phyloP scores from a whole-genome alignment of 148 eudicot species.

The Diospyros kaki region DNA sequence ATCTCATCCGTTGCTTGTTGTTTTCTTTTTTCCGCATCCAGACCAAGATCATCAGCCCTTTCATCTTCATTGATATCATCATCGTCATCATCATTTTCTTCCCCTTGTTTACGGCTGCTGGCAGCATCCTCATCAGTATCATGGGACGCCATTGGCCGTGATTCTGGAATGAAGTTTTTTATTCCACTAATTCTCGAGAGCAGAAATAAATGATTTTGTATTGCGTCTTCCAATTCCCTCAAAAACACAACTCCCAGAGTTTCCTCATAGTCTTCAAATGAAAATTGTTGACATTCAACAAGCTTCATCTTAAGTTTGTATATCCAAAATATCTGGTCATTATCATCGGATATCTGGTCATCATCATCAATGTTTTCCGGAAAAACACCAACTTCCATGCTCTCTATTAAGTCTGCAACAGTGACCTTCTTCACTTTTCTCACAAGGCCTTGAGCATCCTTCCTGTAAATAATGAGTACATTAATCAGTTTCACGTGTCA shows the following conservation, averaged over 20 bases:
- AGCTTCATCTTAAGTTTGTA: slow-evolving; percentile 76
- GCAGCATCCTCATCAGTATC: slow-evolving; percentile 42
- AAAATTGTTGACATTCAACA: slow-evolving; percentile 43
- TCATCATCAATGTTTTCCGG: slow-evolving; percentile 18
- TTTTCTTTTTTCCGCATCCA: slow-evolving; percentile 57
- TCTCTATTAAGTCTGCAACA: slow-evolving; percentile 73
- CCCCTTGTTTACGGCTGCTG: slow-evolving; percentile 11
- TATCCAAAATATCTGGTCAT: slow-evolving; percentile 33
- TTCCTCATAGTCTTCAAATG: slow-evolving; percentile 50
- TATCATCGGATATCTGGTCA: slow-evolving; percentile 15
- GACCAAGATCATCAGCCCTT: slow-evolving; percentile 63
- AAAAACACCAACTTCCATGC: slow-evolving; percentile 58
- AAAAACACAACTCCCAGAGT: slow-evolving; percentile 41
- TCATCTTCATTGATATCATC: slow-evolving; percentile 32
- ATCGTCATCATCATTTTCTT: slow-evolving; percentile 35
- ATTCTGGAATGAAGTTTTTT: slow-evolving; percentile 32
- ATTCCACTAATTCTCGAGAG: slow-evolving; percentile 71
- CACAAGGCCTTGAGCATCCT: slow-evolving; percentile 70
- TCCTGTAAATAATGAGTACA: slow-evolving; percentile 37
- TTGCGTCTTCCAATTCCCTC: slow-evolving; percentile 58
- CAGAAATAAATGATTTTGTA: slow-evolving; percentile 55
- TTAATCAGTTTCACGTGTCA: not conserved
- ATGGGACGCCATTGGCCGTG: slow-evolving; percentile 30
- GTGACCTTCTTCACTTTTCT: slow-evolving; percentile 60
- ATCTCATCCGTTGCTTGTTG: slow-evolving; percentile 66